Evolutionary conservation across 2,329 filamentous ascomycete genomes (phyloP), one percentile per base, ranked within the genome.

Genomic region (Xylaria sp.): DNA sequence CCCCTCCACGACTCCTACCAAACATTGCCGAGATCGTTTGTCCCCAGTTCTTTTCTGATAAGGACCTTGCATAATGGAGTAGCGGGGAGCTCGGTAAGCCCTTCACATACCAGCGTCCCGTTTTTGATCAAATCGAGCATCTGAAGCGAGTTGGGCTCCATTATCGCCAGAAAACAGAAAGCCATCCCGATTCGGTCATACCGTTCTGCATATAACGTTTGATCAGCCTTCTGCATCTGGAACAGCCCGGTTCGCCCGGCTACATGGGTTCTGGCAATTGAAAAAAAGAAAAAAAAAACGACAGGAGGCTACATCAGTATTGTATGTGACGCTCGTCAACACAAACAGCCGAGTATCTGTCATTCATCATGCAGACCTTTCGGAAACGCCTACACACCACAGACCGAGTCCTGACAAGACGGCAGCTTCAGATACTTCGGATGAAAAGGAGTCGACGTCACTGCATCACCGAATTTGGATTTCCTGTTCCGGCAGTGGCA

Each of bases 1-100:
- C 36, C 36, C 23, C 60, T 63, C 56, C 54, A 41, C 49, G 59
- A 28, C 41, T 55, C 55, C 60, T 61, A 23, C 56, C 25, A 33
- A 58, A 56, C 67, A 66, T 55, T 66, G 41, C 60, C 62, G 64
- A 57, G 23, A 39, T 25, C 39, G 41, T n/a, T 59, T 57, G 20
- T 59, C 56, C 39, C 54, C 25, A 49, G 61, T 36, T 55, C 58
- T 46, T 59, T 59, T 49, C 9, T 13, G 39, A 23, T 62, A 71
- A 71, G 66, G 66, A 61, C 69, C 69, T 54, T 71, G 69, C 69
- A 71, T 71, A 33, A 63, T 59, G 59, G 62, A 60, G 55, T 41
- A 57, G 57, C 59, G 64, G 67, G 62, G 59, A 58, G 64, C 68
- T 65, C 57, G 65, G 62, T 60, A 67, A 61, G 41, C 54, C 64